phyloP scores from a whole-genome alignment of 2,329 filamentous ascomycete species.

The Capronia coronata region DNA sequence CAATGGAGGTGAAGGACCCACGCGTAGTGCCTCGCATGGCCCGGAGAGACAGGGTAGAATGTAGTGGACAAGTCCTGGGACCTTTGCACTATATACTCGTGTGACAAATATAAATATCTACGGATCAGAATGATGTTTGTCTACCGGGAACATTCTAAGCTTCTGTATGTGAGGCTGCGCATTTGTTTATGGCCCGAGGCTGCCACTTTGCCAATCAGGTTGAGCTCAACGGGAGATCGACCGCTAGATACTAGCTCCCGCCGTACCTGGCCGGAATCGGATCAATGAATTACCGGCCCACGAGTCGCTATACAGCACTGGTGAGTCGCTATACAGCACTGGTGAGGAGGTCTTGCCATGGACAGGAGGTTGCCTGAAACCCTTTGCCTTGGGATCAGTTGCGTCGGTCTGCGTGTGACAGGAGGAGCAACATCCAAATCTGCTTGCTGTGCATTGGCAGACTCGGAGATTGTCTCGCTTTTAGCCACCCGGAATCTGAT shows the following conservation, averaged over 20 bases:
- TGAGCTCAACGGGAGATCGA: slow-evolving; percentile 14
- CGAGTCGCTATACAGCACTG: background rate
- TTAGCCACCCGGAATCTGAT: no score
- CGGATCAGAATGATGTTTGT: background rate
- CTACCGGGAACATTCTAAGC: background rate
- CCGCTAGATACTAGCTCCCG: slow-evolving; percentile 20
- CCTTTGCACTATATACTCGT: background rate
- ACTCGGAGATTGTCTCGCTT: no score
- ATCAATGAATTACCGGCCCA: background rate
- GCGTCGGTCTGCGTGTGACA: no score
- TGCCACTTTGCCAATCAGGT: slow-evolving; percentile 1
- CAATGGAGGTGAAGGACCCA: background rate
- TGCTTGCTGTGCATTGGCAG: no score
- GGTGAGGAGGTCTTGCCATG: no score
- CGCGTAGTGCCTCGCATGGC: background rate
- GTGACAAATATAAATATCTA: background rate
- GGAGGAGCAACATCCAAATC: no score
- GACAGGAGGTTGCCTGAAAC: no score
- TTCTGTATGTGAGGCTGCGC: slow-evolving; percentile 1
- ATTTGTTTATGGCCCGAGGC: slow-evolving; percentile 18
- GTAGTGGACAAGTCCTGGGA: background rate
- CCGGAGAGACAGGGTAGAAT: slow-evolving; percentile 5
- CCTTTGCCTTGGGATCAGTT: no score
- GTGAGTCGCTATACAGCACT: background rate
- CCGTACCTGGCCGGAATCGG: background rate